Evolutionary conservation across 164 flowering plant genomes (phyloP).

Genomic region (Santalum album): DNA sequence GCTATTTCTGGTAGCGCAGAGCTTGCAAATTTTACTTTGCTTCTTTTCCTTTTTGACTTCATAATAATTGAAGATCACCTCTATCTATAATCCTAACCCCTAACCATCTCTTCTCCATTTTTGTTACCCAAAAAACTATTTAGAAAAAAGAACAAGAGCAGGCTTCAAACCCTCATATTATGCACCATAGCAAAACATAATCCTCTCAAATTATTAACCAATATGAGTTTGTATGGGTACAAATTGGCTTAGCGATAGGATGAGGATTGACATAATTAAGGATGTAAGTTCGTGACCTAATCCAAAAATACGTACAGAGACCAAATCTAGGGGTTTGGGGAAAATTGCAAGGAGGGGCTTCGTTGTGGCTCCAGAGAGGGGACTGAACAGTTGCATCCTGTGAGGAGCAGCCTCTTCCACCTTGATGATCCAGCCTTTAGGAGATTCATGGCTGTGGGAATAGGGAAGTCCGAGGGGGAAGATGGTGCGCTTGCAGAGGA

Average conservation of each 20-base stretch:
- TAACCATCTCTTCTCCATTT: too few relatives aligned
- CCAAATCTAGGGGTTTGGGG: conserved; percentile 24
- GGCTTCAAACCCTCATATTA: too few relatives aligned
- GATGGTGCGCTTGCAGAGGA: conserved; percentile 40
- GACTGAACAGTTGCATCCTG: conserved; percentile 26
- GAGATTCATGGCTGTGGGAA: background rate
- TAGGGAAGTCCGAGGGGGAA: conserved; percentile 16
- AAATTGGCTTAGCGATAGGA: too few relatives aligned
- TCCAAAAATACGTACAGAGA: conserved; percentile 24
- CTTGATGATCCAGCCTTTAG: conserved; percentile 43
- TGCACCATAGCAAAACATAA: too few relatives aligned
- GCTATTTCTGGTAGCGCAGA: conserved; percentile 70
- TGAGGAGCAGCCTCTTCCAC: conserved; percentile 19
- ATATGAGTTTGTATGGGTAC: too few relatives aligned
- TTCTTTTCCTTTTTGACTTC: conserved; percentile 19
- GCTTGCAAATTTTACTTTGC: conserved; percentile 19
- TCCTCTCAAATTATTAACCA: too few relatives aligned
- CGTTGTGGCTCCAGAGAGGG: conserved; percentile 24
- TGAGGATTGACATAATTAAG: too few relatives aligned
- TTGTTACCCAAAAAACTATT: too few relatives aligned
- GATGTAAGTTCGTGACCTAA: conserved; percentile 43
- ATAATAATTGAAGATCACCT: conserved; percentile 12
- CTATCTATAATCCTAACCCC: too few relatives aligned
- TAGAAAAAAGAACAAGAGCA: too few relatives aligned
- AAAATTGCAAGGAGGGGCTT: conserved; percentile 17